Evolutionary conservation across 257 asterid genomes (phyloP).

Genomic region (Linaria vulgaris): DNA sequence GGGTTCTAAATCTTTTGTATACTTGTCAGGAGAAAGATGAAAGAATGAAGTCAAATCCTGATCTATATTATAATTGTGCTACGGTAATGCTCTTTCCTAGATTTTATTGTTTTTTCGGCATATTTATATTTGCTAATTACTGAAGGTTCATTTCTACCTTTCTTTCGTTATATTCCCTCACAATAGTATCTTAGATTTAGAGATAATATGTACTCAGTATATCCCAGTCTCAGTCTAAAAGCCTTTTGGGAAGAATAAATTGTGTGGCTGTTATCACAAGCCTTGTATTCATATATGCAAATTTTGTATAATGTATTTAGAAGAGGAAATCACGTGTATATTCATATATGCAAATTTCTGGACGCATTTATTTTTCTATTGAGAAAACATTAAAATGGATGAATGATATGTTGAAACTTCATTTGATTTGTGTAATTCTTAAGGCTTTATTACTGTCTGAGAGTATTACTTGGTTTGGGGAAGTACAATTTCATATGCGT

Average conservation of each 20-base stretch:
- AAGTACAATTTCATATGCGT: neutral
- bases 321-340: neutral
- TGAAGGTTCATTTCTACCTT: constrained; percentile 1
- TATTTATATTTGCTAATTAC: neutral
- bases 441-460: neutral
- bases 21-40: constrained; percentile 79
- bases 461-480: neutral
- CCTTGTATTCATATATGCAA: neutral
- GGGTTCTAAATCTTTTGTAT: constrained; percentile 16
- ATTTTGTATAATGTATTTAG: neutral
- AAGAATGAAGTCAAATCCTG: constrained; percentile 80
- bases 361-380: no score
- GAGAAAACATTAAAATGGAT: neutral
- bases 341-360: no score
- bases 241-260: neutral
- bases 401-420: neutral
- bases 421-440: neutral
- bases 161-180: neutral
- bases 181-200: no score
- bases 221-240: neutral
- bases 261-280: neutral
- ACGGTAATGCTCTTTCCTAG: constrained; percentile 55
- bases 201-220: no score
- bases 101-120: constrained; percentile 15
- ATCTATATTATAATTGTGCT: constrained; percentile 85